Conservation (phyloP, 2,329 filamentous ascomycete genomes). For the Paecilomyces variotii region DNA sequence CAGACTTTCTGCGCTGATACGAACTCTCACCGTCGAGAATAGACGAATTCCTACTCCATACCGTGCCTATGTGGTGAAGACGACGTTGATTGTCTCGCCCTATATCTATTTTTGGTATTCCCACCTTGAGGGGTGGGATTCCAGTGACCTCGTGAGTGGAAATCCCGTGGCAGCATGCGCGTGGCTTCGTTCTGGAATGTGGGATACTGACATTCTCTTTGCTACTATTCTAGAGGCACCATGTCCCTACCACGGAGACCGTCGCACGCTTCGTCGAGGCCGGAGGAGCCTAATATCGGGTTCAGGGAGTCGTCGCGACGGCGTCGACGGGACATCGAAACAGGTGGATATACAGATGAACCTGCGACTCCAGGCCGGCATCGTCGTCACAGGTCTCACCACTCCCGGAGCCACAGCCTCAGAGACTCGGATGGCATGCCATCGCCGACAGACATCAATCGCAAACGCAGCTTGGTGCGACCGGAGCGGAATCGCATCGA, state of each 20-base stretch:
- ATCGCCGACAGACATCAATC: constrained; percentile 24
- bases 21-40: not conserved
- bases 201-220: constrained; percentile 5
- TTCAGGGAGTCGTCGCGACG: constrained; percentile 64
- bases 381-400: constrained; percentile 33
- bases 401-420: constrained; percentile 37
- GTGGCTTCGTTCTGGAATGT: constrained; percentile 3
- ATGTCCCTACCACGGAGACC: constrained; percentile 55
- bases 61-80: not conserved
- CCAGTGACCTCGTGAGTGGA: not conserved
- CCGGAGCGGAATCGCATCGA: constrained; percentile 84
- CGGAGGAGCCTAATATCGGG: constrained; percentile 50
- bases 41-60: not conserved
- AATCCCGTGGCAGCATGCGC: not conserved
- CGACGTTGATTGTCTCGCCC: not conserved
- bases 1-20: not conserved
- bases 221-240: constrained; percentile 8
- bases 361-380: constrained; percentile 29
- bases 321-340: constrained; percentile 64
- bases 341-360: constrained; percentile 41
- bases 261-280: constrained; percentile 52
- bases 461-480: constrained; percentile 82
- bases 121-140: not conserved
- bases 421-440: constrained; percentile 47
- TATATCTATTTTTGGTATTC: not conserved